These are phyloP conservation scores for Keqinozyma sinolaborantium DNA, from an alignment of 1,139 yeast genomes.

Conservation along the genomic window DNA sequence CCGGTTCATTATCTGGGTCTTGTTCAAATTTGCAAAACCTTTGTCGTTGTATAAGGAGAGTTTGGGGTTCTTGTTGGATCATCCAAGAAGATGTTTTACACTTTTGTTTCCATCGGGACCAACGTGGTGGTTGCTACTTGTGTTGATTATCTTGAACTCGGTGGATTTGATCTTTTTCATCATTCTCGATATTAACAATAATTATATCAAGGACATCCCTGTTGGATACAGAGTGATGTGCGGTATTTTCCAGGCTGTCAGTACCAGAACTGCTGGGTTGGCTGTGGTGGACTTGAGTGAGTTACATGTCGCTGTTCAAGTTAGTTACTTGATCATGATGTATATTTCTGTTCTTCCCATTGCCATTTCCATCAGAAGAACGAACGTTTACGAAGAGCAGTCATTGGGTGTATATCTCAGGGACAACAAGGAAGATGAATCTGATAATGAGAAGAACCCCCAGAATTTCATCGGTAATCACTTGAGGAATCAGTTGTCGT, in stretches of 20 bases:
- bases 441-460: constrained; percentile 34
- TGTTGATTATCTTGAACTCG: constrained; percentile 66
- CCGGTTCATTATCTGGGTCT: constrained; percentile 76
- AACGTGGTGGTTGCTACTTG: constrained; percentile 89
- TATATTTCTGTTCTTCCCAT: constrained; percentile 93
- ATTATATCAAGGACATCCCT: constrained; percentile 46
- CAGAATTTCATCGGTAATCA: constrained; percentile 80
- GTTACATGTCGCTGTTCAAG: constrained; percentile 89
- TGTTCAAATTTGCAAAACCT: constrained; percentile 66
- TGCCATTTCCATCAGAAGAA: constrained; percentile 93
- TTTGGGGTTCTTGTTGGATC: constrained; percentile 82
- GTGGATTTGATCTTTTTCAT: constrained; percentile 79
- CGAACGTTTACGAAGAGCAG: constrained; percentile 96
- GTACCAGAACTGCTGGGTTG: constrained; percentile 94
- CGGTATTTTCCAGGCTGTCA: constrained; percentile 87
- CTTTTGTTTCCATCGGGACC: constrained; percentile 86
- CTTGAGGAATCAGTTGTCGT: constrained; percentile 85
- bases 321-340: constrained; percentile 95
- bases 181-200: constrained; percentile 64
- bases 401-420: constrained; percentile 79
- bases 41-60: constrained; percentile 69
- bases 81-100: constrained; percentile 96
- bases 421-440: constrained; percentile 25
- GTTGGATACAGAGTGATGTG: constrained; percentile 69
- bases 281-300: constrained; percentile 62